phyloP scores from a whole-genome alignment of 2,329 filamentous ascomycete genomes.

The Sclerotinia spermophila region DNA sequence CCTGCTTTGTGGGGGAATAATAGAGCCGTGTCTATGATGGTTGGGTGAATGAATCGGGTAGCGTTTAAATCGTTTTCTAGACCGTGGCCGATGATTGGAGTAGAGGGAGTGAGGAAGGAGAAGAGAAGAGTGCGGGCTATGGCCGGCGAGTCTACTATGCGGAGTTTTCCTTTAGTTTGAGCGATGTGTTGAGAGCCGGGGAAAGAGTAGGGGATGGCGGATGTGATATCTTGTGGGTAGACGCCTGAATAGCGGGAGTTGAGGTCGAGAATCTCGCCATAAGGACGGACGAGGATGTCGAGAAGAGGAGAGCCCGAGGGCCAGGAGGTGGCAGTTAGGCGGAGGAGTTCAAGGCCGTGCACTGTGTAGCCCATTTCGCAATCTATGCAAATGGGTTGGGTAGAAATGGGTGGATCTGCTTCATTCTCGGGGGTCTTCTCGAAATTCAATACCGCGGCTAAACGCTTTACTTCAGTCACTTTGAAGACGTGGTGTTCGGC shows the following conservation, averaged over 20 bases:
- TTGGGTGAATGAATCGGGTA: constrained; percentile 77
- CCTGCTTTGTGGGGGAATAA: constrained; percentile 76
- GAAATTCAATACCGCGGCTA: constrained; percentile 79
- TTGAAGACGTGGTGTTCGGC: constrained; percentile 82
- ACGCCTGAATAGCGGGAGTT: constrained; percentile 93
- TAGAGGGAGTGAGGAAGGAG: constrained; percentile 67
- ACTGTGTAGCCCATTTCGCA: constrained; percentile 98
- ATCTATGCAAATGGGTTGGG: constrained; percentile 75
- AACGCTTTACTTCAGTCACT: constrained; percentile 66
- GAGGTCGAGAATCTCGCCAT: constrained; percentile 81
- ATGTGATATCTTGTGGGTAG: constrained; percentile 68
- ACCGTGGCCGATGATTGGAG: constrained; percentile 86
- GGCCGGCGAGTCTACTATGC: constrained; percentile 71
- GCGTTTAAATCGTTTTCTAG: constrained; percentile 92
- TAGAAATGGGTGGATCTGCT: constrained; percentile 42
- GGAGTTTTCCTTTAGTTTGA: constrained; percentile 48
- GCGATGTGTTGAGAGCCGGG: constrained; percentile 19
- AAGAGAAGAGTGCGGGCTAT: constrained; percentile 76
- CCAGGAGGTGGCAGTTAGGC: constrained; percentile 86
- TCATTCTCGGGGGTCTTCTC: constrained; percentile 68
- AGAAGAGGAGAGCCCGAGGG: constrained; percentile 70
- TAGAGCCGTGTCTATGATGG: constrained; percentile 79
- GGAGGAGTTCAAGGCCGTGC: constrained; percentile 80
- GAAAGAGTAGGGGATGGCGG: constrained; percentile 54
- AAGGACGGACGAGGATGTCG: constrained; percentile 79